These are phyloP conservation scores for Leucocoprinus sp. DNA, from an alignment of 768 basidiomycete genomes.

Conservation along the genomic window DNA sequence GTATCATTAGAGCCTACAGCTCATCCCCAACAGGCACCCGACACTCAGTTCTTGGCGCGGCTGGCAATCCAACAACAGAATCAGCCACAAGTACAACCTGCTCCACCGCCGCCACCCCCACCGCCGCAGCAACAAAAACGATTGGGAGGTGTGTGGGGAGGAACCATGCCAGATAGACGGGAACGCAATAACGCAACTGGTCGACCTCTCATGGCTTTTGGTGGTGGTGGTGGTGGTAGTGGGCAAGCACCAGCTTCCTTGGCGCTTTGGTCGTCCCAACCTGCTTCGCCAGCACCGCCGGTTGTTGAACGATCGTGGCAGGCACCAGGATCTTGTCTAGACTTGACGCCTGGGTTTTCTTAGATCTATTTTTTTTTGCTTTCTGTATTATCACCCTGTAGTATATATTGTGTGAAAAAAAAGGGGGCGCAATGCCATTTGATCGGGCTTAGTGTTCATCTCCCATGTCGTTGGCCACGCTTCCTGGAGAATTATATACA, in stretches of 20 bases:
- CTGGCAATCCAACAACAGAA: constrained; percentile 13
- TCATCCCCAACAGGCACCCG: constrained; percentile 17
- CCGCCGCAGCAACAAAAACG: constrained; percentile 30
- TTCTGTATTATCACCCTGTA: constrained; percentile 11
- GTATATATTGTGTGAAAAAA: too few relatives aligned
- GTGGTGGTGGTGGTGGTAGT: too few relatives aligned
- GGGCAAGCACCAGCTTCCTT: constrained; percentile 41
- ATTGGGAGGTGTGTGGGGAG: constrained; percentile 15
- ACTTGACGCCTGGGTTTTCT: constrained; percentile 25
- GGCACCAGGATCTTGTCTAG: constrained; percentile 28
- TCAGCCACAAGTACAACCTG: constrained; percentile 21
- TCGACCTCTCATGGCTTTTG: constrained; percentile 40
- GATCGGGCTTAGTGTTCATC: too few relatives aligned
- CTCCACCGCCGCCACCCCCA: constrained; percentile 18
- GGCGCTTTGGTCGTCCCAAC: constrained; percentile 36
- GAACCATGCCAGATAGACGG: constrained; percentile 8
- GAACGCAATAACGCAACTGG: constrained; percentile 10
- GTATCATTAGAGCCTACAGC: constrained; percentile 12
- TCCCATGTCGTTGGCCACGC: constrained; percentile 21
- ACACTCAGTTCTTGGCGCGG: constrained; percentile 9
- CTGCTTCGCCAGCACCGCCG: constrained; percentile 32
- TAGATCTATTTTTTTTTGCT: constrained; percentile 9
- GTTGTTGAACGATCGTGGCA: constrained; percentile 40
- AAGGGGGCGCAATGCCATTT: too few relatives aligned
- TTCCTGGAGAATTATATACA: constrained; percentile 65